These are phyloP conservation scores for Gentiana macrophylla DNA, from an alignment of 257 asterid species.

Conservation along the genomic window DNA sequence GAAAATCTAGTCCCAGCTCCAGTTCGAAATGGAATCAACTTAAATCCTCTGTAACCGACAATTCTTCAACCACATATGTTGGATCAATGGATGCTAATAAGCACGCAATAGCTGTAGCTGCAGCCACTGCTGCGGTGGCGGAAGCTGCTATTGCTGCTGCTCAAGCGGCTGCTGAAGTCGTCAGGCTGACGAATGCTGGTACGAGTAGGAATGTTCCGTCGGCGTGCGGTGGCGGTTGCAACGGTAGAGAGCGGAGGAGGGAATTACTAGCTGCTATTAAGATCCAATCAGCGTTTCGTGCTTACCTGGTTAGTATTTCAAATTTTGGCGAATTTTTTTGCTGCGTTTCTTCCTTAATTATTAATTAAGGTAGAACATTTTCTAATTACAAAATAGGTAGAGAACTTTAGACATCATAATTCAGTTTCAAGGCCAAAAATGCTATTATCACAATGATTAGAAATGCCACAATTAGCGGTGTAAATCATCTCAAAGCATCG, in stretches of 20 bases:
- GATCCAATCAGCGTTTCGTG: slow-evolving; percentile 92
- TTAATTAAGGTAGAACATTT: too few relatives aligned
- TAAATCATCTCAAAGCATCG: too few relatives aligned
- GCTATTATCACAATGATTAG: too few relatives aligned
- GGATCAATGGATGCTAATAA: slow-evolving; percentile 47
- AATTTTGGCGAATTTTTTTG: too few relatives aligned
- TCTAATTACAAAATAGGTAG: too few relatives aligned
- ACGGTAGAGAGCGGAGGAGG: slow-evolving; percentile 32
- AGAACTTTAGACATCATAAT: too few relatives aligned
- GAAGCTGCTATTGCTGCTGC: slow-evolving; percentile 99
- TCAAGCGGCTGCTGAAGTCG: slow-evolving; percentile 93
- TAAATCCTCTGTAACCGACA: slow-evolving; percentile 16
- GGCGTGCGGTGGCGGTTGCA: slow-evolving; percentile 17
- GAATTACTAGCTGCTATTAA: slow-evolving; percentile 51
- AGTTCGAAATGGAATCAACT: slow-evolving; percentile 17
- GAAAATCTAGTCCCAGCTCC: slow-evolving; percentile 1
- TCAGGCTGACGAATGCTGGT: slow-evolving; percentile 43
- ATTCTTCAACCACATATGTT: slow-evolving; percentile 4
- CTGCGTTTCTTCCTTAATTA: too few relatives aligned
- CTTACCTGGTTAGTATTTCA: slow-evolving; percentile 61
- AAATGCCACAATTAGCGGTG: too few relatives aligned
- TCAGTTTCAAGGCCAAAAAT: too few relatives aligned
- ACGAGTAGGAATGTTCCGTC: slow-evolving; percentile 33
- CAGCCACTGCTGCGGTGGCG: slow-evolving; percentile 95
- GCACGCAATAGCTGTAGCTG: slow-evolving; percentile 94